These are phyloP conservation scores for Leccinum colubrinum DNA, from an alignment of 1,284 basidiomycete species.

Conservation along the genomic window DNA sequence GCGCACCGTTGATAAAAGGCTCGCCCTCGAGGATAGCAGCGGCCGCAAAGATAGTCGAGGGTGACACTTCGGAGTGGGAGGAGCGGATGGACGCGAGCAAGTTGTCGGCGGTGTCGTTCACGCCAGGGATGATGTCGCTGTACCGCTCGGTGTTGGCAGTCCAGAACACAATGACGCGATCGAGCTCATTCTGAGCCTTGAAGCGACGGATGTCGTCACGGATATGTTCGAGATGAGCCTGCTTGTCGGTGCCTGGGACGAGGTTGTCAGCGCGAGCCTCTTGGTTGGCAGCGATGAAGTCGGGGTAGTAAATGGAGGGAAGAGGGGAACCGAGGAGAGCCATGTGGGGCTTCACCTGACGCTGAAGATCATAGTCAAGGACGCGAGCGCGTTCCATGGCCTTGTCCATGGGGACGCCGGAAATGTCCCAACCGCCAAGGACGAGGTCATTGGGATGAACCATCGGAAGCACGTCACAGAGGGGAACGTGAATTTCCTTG, in stretches of 20 bases:
- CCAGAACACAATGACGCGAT: conserved; percentile 93
- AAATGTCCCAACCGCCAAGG: conserved; percentile 98
- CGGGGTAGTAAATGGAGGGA: conserved; percentile 94
- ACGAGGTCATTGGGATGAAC: conserved; percentile 99
- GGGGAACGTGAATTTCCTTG: conserved; percentile 92
- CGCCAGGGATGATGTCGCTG: conserved; percentile 90
- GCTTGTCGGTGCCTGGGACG: conserved; percentile 85
- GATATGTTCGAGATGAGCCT: conserved; percentile 89
- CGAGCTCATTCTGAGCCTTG: conserved; percentile 82
- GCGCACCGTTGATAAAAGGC: conserved; percentile 97
- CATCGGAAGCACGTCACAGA: conserved; percentile 95
- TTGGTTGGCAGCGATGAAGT: conserved; percentile 98
- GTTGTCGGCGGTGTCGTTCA: conserved; percentile 95
- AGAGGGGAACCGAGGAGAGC: conserved; percentile 80
- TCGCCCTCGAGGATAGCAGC: conserved; percentile 94
- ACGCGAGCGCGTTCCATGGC: conserved; percentile 95
- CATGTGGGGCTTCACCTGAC: conserved; percentile 90
- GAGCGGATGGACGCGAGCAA: conserved; percentile 80
- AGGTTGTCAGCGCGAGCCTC: conserved; percentile 94
- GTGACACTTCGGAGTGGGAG: conserved; percentile 92
- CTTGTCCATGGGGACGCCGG: conserved; percentile 79
- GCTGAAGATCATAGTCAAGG: conserved; percentile 95
- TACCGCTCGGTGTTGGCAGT: conserved; percentile 99
- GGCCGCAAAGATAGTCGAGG: conserved; percentile 94
- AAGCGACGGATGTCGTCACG: conserved; percentile 93